phyloP scores from a whole-genome alignment of 768 basidiomycete genomes.

The Mycena polygramma region DNA sequence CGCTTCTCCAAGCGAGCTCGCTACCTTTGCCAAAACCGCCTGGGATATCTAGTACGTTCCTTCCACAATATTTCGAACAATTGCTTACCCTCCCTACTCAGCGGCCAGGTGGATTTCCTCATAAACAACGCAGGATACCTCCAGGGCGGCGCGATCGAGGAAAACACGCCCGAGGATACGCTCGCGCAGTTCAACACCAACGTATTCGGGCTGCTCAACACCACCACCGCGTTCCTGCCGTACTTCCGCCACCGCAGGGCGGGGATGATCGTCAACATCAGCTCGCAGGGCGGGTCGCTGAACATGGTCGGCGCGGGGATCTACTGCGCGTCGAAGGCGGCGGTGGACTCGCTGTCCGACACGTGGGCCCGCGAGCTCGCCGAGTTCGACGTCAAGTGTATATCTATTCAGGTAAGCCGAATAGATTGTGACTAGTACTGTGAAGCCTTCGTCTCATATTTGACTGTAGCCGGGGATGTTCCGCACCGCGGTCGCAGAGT shows the following conservation, averaged over 20 bases:
- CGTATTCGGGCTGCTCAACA: conserved; percentile 46
- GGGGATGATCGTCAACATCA: conserved; percentile 49
- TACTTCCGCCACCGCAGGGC: conserved; percentile 46
- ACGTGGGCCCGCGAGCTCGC: conserved; percentile 31
- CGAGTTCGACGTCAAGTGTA: conserved; percentile 29
- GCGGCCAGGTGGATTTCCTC: conserved; percentile 49
- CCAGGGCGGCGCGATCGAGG: conserved; percentile 45
- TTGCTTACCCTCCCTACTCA: neutral
- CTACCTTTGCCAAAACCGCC: conserved; percentile 41
- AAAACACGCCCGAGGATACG: conserved; percentile 28
- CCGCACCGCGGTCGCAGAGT: conserved; percentile 38
- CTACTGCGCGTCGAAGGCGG: conserved; percentile 46
- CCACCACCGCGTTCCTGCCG: conserved; percentile 49
- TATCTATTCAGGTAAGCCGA: conserved; percentile 37
- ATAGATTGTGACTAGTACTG: neutral
- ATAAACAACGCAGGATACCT: conserved; percentile 51
- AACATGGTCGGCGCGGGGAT: conserved; percentile 39
- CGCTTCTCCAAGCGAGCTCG: conserved; percentile 37
- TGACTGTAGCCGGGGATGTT: conserved; percentile 40
- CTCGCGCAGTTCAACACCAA: conserved; percentile 48
- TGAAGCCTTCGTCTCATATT: neutral
- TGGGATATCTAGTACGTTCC: conserved; percentile 40
- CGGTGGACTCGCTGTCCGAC: conserved; percentile 32
- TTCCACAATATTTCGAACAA: neutral
- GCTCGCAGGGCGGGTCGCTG: conserved; percentile 38